Evolutionary conservation across 2,329 filamentous ascomycete species (phyloP).

Genomic region (Aspergillus nomiae): DNA sequence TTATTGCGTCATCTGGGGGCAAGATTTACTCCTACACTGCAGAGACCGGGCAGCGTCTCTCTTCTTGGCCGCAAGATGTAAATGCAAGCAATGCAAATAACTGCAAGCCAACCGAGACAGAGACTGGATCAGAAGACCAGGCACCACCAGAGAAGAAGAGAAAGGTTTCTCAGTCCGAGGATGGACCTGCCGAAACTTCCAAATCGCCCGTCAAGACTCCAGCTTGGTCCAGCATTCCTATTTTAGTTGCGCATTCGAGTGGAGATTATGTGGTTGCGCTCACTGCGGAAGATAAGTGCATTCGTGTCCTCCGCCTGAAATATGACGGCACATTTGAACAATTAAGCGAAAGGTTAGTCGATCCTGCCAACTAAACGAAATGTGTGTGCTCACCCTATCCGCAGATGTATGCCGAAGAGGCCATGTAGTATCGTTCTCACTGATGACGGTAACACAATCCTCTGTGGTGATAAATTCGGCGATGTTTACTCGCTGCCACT

Average conservation of each 20-base stretch:
- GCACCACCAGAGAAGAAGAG: slow-evolving; percentile 48
- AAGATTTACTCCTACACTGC: slow-evolving; percentile 69
- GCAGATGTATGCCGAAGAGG: slow-evolving; percentile 82
- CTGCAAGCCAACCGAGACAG: slow-evolving; percentile 20
- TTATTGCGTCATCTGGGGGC: slow-evolving; percentile 75
- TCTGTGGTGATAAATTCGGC: slow-evolving; percentile 93
- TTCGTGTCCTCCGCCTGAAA: slow-evolving; percentile 77
- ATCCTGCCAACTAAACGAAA: neutral
- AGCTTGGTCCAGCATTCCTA: slow-evolving; percentile 65
- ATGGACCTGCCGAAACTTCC: slow-evolving; percentile 17
- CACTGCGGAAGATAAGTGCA: slow-evolving; percentile 87
- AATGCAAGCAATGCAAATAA: slow-evolving; percentile 30
- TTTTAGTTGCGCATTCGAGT: slow-evolving; percentile 65
- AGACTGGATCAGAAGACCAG: slow-evolving; percentile 30
- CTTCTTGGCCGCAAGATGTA: slow-evolving; percentile 57
- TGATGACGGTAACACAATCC: slow-evolving; percentile 69
- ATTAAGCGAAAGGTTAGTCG: slow-evolving; percentile 69
- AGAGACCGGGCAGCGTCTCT: slow-evolving; percentile 59
- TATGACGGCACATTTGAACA: slow-evolving; percentile 63
- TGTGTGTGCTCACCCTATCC: slow-evolving; percentile 13
- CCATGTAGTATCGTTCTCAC: slow-evolving; percentile 75
- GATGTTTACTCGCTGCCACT: slow-evolving; percentile 91
- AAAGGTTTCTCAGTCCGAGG: slow-evolving; percentile 39
- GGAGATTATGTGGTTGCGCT: slow-evolving; percentile 72
- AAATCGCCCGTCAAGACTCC: slow-evolving; percentile 18